Percentiles rank a stretch among this genome's conserved stretches.
Conservation (phyloP, 2,329 filamentous ascomycete genomes). For the Trichoderma cornu-damae region DNA sequence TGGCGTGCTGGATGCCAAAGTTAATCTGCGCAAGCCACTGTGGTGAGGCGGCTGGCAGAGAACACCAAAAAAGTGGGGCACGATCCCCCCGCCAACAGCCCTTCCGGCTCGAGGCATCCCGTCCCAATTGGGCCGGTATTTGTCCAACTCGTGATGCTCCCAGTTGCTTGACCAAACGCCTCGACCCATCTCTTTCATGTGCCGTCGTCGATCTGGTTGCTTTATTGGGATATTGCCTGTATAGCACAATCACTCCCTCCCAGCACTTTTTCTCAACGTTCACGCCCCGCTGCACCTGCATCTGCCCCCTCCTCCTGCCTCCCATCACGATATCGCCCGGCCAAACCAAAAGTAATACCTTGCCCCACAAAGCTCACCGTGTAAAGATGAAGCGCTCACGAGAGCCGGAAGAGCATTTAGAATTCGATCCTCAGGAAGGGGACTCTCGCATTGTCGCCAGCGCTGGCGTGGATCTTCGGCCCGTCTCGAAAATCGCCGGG, state of each 20-base stretch:
- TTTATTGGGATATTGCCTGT: background rate
- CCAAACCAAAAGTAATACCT: constrained; percentile 17
- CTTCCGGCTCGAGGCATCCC: background rate
- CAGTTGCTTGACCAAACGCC: background rate
- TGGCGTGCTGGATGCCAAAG: no score
- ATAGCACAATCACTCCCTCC: background rate
- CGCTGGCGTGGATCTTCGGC: constrained; percentile 23
- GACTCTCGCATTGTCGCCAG: constrained; percentile 17
- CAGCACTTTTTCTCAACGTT: background rate
- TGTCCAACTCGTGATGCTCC: background rate
- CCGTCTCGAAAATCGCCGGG: constrained; percentile 52
- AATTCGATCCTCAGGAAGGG: constrained; percentile 25
- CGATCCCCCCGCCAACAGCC: background rate
- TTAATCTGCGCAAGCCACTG: background rate
- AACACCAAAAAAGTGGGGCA: no score
- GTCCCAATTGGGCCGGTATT: background rate
- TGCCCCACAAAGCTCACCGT: constrained; percentile 27
- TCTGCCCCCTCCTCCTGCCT: background rate
- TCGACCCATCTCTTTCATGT: background rate
- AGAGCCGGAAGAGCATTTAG: constrained; percentile 48
- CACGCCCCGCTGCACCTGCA: background rate
- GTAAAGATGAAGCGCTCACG: constrained; percentile 58
- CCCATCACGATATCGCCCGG: background rate
- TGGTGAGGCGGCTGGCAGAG: background rate
- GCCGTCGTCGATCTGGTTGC: background rate